These are phyloP conservation scores for Fusarium algeriense DNA, from an alignment of 2,329 filamentous ascomycete species.

Conservation along the genomic window DNA sequence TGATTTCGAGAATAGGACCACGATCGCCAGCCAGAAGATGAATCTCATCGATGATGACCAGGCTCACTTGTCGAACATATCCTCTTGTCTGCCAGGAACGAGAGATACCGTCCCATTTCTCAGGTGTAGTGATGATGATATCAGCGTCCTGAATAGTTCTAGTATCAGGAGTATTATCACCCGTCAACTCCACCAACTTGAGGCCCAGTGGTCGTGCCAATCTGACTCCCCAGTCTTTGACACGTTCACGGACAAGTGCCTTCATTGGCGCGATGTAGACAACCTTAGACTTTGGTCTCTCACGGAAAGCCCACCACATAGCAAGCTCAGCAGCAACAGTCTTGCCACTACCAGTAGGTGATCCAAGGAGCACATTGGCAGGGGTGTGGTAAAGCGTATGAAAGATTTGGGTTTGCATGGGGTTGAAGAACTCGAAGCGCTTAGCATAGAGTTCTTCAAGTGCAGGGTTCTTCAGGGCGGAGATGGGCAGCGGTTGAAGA, in stretches of 20 bases:
- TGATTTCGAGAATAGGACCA: conserved; percentile 98
- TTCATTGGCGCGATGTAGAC: conserved; percentile 99
- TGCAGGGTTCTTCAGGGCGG: conserved; percentile 86
- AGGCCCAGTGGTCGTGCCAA: conserved; percentile 86
- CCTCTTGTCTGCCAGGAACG: conserved; percentile 98
- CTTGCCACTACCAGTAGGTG: conserved; percentile 96
- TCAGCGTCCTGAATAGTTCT: conserved; percentile 95
- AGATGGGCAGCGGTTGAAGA: conserved; percentile 88
- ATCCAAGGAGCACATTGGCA: conserved; percentile 92
- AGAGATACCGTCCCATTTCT: conserved; percentile 99
- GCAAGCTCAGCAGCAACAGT: conserved; percentile 95
- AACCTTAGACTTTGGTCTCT: conserved; percentile 94
- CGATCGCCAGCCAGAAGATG: conserved; percentile 96
- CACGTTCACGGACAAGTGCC: conserved; percentile 93
- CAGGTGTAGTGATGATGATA: conserved; percentile 98
- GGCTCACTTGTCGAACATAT: conserved; percentile 92
- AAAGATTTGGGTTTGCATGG: conserved; percentile 99
- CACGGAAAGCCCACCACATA: conserved; percentile 99
- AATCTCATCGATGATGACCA: conserved; percentile 99
- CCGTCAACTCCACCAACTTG: conserved; percentile 94
- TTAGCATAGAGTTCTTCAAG: conserved; percentile 90
- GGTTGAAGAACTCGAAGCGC: conserved; percentile 96
- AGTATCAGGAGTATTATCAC: conserved; percentile 97
- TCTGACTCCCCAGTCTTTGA: conserved; percentile 91
- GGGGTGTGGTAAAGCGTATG: conserved; percentile 94